Conservation (phyloP, 345 rosid genomes). For the Bruguiera sexangula region DNA sequence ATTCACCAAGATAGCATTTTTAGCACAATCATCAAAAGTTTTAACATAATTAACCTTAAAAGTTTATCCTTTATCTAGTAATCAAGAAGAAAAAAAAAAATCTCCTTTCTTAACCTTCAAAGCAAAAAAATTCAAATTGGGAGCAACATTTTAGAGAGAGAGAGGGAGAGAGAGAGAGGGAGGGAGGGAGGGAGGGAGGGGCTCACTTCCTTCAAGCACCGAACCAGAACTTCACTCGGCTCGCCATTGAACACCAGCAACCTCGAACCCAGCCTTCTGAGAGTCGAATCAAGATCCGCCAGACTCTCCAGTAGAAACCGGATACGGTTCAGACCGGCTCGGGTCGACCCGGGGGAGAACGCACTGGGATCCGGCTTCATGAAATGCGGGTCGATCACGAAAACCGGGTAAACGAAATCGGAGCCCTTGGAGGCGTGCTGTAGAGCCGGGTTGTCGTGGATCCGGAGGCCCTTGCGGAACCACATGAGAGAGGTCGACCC, state of each 20-base stretch:
- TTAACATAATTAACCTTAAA: too few relatives aligned
- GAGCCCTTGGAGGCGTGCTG: slow-evolving; percentile 54
- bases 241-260: slow-evolving; percentile 63
- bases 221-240: slow-evolving; percentile 56
- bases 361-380: slow-evolving; percentile 71
- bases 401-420: slow-evolving; percentile 59
- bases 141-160: too few relatives aligned
- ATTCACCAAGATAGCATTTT: too few relatives aligned
- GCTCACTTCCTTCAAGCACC: slow-evolving; percentile 70
- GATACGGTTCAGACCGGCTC: slow-evolving; percentile 72
- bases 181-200: slow-evolving; percentile 1
- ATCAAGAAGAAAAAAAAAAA: too few relatives aligned
- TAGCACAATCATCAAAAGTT: too few relatives aligned
- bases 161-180: background rate
- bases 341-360: slow-evolving; percentile 66
- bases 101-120: too few relatives aligned
- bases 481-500: slow-evolving; percentile 68
- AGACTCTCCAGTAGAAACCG: slow-evolving; percentile 80
- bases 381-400: slow-evolving; percentile 84
- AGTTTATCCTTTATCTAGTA: too few relatives aligned
- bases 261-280: slow-evolving; percentile 60
- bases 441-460: slow-evolving; percentile 95
- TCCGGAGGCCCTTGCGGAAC: slow-evolving; percentile 88
- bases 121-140: too few relatives aligned
- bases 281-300: slow-evolving; percentile 55